A percentile compares a stretch with the other conserved stretches of the same genome.
Conservation (phyloP, 192 early-diverging fungal species). For the Cetraspora pellucida region DNA sequence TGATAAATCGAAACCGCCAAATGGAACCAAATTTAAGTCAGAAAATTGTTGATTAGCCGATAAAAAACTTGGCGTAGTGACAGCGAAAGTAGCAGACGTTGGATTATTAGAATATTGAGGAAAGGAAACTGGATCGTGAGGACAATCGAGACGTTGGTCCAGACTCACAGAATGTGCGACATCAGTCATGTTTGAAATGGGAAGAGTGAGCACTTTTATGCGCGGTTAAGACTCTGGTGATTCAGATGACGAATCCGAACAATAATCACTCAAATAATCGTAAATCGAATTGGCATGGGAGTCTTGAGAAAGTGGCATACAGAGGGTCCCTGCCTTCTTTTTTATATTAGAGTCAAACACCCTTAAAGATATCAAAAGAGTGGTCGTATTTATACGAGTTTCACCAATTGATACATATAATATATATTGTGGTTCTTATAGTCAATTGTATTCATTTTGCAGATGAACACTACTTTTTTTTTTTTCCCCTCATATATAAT, state of each 20-base stretch:
- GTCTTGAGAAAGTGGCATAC: constrained; percentile 13
- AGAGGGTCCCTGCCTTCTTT: constrained; percentile 17
- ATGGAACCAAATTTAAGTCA: background rate
- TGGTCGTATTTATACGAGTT: constrained; percentile 5
- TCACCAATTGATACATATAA: too few relatives aligned
- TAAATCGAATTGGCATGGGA: background rate
- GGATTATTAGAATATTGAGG: background rate
- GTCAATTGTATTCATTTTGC: too few relatives aligned
- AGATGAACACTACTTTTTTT: too few relatives aligned
- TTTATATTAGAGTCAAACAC: constrained; percentile 1
- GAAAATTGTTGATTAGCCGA: background rate
- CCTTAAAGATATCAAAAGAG: background rate
- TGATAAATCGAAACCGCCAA: constrained; percentile 21
- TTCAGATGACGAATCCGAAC: constrained; percentile 14
- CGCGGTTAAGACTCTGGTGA: background rate
- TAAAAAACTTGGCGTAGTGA: background rate
- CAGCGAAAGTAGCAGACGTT: constrained; percentile 3
- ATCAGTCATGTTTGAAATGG: constrained; percentile 24
- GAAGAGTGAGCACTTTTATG: too few relatives aligned
- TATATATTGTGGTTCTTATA: too few relatives aligned
- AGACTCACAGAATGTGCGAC: constrained; percentile 20
- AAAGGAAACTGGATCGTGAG: constrained; percentile 2
- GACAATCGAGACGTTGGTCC: constrained; percentile 21
- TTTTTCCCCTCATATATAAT: too few relatives aligned
- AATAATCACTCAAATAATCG: constrained; percentile 14